Percentiles rank a stretch among this genome's conserved stretches.
phyloP scores from a whole-genome alignment of 2,329 filamentous ascomycete genomes.

The Talaromyces sp. region DNA sequence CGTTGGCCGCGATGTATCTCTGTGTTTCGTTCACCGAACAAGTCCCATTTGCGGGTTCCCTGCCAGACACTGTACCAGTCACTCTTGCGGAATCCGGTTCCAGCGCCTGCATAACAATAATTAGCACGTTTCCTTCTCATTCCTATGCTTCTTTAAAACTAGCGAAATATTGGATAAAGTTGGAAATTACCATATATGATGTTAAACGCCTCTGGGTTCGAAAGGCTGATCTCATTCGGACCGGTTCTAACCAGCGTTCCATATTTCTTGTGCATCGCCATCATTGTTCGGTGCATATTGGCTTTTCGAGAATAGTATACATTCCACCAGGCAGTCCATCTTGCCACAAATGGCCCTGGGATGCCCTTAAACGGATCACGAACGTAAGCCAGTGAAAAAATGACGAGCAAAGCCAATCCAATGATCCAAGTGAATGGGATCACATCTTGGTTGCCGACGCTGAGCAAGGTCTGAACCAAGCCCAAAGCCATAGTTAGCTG shows the following conservation, averaged over 20 bases:
- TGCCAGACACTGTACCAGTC: constrained; percentile 37
- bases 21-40: constrained; percentile 35
- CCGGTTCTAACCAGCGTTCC: background rate
- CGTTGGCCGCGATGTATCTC: constrained; percentile 29
- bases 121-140: background rate
- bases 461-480: background rate
- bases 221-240: background rate
- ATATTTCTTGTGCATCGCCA: background rate
- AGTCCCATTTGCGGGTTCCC: constrained; percentile 33
- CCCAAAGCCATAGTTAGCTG: background rate
- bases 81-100: constrained; percentile 36
- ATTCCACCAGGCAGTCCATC: background rate
- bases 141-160: background rate
- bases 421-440: background rate
- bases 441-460: background rate
- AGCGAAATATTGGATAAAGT: background rate
- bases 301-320: background rate
- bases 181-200: background rate
- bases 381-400: background rate
- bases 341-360: background rate
- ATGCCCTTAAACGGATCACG: background rate
- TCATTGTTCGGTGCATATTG: background rate
- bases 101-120: constrained; percentile 18
- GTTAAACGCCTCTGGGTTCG: background rate
- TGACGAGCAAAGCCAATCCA: background rate